Evolutionary conservation across 192 early-diverging fungal genomes (phyloP).

Genomic region (Backusella psychrophila): DNA sequence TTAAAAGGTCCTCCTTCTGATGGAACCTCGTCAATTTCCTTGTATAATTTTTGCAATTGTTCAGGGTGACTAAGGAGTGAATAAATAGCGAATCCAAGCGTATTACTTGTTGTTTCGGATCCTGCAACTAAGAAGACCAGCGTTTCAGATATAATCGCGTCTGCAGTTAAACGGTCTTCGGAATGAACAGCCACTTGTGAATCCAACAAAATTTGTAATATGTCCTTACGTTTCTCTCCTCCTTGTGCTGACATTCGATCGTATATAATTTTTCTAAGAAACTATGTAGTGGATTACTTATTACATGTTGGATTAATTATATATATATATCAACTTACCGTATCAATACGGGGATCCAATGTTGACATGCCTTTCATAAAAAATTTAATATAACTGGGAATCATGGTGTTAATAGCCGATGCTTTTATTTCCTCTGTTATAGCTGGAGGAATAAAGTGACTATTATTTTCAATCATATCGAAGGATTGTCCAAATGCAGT

Average conservation of each 20-base stretch:
- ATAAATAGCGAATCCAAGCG: conserved; percentile 26
- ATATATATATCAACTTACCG: not conserved
- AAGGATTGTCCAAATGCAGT: conserved; percentile 52
- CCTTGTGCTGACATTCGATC: conserved; percentile 4
- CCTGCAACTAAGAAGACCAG: conserved; percentile 41
- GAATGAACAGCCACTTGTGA: conserved; percentile 29
- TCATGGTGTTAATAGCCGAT: not conserved
- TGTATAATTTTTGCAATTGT: not conserved
- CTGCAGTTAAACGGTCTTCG: conserved; percentile 37
- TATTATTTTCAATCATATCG: conserved; percentile 40
- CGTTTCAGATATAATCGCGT: conserved; percentile 37
- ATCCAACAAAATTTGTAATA: conserved; percentile 48
- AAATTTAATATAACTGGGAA: not conserved
- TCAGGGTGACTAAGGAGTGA: conserved; percentile 14
- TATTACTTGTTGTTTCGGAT: conserved; percentile 34
- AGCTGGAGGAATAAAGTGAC: conserved; percentile 36
- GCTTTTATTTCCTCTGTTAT: conserved; percentile 16
- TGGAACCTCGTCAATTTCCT: conserved; percentile 25
- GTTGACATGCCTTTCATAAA: not conserved
- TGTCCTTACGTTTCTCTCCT: conserved; percentile 31
- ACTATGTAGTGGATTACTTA: conserved; percentile 1
- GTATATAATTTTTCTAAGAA: conserved; percentile 19
- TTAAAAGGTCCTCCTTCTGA: not conserved
- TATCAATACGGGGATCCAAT: not conserved
- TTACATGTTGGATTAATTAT: not conserved